phyloP scores from a whole-genome alignment of 768 basidiomycete species.

The Imleria badia region DNA sequence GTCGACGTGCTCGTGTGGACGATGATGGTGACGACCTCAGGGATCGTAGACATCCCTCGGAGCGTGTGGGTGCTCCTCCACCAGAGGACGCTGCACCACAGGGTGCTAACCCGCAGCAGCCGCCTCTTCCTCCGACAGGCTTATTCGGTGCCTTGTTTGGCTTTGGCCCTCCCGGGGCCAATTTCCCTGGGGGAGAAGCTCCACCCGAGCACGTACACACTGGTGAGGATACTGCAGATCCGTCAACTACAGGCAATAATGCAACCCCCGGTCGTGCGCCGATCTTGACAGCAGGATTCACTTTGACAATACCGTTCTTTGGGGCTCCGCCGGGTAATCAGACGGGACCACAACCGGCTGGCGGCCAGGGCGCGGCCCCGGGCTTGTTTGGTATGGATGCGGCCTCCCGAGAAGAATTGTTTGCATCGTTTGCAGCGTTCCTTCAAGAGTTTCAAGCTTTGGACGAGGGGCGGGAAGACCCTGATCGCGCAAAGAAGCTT shows the following conservation, averaged over 20 bases:
- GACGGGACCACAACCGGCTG: slow-evolving; percentile 5
- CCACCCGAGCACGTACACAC: slow-evolving; percentile 24
- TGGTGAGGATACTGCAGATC: slow-evolving; percentile 28
- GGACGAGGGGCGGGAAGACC: slow-evolving; percentile 54
- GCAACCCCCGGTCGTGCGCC: slow-evolving; percentile 21
- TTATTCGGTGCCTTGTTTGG: slow-evolving; percentile 31
- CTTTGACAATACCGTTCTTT: slow-evolving; percentile 36
- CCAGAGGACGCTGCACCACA: slow-evolving; percentile 23
- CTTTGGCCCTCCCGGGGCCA: slow-evolving; percentile 7
- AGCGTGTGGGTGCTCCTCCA: slow-evolving; percentile 43
- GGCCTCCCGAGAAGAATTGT: slow-evolving; percentile 21
- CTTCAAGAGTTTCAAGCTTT: slow-evolving; percentile 27
- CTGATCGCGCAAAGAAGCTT: slow-evolving; percentile 63
- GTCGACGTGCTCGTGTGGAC: slow-evolving; percentile 56
- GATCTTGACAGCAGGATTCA: slow-evolving; percentile 31
- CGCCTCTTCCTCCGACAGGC: slow-evolving; percentile 13
- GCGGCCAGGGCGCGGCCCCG: slow-evolving; percentile 1
- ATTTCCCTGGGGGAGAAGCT: slow-evolving; percentile 15
- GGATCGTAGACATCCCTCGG: slow-evolving; percentile 63
- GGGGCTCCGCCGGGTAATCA: slow-evolving; percentile 16
- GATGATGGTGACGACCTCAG: slow-evolving; percentile 61
- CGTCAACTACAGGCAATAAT: slow-evolving; percentile 21
- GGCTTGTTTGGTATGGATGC: slow-evolving; percentile 20
- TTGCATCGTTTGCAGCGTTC: slow-evolving; percentile 28
- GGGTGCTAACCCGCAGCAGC: slow-evolving; percentile 23